Evolutionary conservation across 495 filamentous ascomycete genomes (phyloP).

Genomic region (Astrothelium macrocarpum): DNA sequence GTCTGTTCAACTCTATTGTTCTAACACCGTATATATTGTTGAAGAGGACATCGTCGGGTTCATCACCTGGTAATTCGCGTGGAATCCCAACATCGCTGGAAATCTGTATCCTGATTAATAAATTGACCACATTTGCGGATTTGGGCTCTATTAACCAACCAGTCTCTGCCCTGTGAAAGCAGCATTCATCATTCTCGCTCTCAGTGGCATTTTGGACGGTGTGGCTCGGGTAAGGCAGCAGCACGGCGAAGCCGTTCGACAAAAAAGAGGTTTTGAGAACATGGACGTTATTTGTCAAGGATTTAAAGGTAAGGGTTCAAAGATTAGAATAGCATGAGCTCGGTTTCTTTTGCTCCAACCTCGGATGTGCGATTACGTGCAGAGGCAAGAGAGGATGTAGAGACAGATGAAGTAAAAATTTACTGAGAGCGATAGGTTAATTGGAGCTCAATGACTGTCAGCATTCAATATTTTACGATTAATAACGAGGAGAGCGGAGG

Average conservation of each 20-base stretch:
- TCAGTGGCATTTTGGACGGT: constrained; percentile 64
- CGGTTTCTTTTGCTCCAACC: background rate
- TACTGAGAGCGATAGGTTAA: background rate
- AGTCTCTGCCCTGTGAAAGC: constrained; percentile 36
- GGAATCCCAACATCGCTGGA: constrained; percentile 20
- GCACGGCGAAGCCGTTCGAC: background rate
- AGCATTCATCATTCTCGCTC: constrained; percentile 67
- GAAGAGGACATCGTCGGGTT: constrained; percentile 88
- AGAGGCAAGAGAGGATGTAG: background rate
- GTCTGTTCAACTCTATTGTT: constrained; percentile 88
- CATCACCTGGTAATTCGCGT: constrained; percentile 44
- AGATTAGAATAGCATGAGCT: background rate
- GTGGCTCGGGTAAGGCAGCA: background rate
- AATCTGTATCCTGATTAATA: constrained; percentile 15
- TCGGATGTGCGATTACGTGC: background rate
- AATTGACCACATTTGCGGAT: background rate
- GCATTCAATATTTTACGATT: background rate
- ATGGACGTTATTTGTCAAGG: background rate
- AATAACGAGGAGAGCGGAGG: no score
- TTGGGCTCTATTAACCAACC: constrained; percentile 5
- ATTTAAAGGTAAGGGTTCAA: background rate
- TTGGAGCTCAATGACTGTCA: background rate
- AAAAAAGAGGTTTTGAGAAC: background rate
- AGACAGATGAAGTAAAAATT: background rate
- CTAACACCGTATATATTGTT: constrained; percentile 76